Evolutionary conservation across 768 basidiomycete genomes (phyloP), one percentile per base, ranked within the genome.

Genomic region (Calocybe gangraenosa): DNA sequence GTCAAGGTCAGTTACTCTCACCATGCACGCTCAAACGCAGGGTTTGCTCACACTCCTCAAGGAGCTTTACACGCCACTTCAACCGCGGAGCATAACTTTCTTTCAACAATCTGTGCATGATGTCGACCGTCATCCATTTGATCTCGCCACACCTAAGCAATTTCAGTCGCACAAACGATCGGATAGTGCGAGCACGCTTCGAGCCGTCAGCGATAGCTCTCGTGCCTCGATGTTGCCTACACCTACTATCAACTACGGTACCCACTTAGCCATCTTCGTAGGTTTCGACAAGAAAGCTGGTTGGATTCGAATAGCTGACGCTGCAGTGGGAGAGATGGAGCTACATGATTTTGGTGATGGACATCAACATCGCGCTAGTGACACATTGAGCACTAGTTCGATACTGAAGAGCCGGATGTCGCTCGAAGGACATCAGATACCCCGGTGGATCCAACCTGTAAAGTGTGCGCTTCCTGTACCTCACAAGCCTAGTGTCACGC

Each of bases 241-340:
- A 7, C 59, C 64, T 4, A 55, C 64, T 13, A 58, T 71, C 48
- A 68, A 69, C 44, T 86, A 87, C 56, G 83, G 83, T 15, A 75
- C 76, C 3, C 87, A 90, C 53, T 78, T 87, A 56, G 81, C 79
- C 53, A 66, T 92, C n/a, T 91, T 91, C 57, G 79, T 88, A 46
- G 67, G 82, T 18, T 92, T 92, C 58, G 90, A 92, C 62, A 92
- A 92, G 67, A 92, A 87, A 57, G 88, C 88, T 2, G 78, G 81
- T n/a, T 68, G 87, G 64, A 90, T 92, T 53, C 84, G 90, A 17
- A 60, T 92, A 18, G 78, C 80, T 4, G 89, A 92, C 61, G 79
- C 90, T 22, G 82, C 85, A 18, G 90, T 90, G 6, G 79, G 83
- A 25, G 90, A 92, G 60, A 71, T 92, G 19, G 81, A 86, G 33